A percentile compares a stretch with the other conserved stretches of the same genome.
Evolutionary conservation across 371 early-diverging fungal species (phyloP).

Genomic region (Mortierella sp.): DNA sequence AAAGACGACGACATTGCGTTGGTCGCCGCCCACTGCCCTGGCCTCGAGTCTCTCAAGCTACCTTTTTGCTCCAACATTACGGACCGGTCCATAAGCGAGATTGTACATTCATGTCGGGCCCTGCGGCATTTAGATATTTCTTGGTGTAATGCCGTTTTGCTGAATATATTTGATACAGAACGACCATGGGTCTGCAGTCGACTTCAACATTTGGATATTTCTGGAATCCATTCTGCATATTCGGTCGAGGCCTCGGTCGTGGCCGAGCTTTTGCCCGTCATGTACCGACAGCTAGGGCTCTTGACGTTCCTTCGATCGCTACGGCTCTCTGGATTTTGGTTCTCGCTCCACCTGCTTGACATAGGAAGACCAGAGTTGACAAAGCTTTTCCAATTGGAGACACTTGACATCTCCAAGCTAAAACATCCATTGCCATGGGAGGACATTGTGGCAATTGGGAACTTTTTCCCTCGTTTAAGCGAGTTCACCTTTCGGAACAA

Average conservation of each 20-base stretch:
- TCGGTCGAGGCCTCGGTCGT: conserved; percentile 11
- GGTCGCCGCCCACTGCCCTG: conserved; percentile 28
- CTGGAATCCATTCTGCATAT: conserved; percentile 31
- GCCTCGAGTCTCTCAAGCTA: conserved; percentile 29
- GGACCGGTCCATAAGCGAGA: conserved; percentile 11
- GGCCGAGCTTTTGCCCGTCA: conserved; percentile 11
- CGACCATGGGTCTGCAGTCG: conserved; percentile 24
- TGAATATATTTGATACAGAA: conserved; percentile 20
- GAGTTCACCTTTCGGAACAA: conserved; percentile 26
- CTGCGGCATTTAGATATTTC: conserved; percentile 33
- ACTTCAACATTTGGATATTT: conserved; percentile 35
- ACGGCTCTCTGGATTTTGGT: conserved; percentile 28
- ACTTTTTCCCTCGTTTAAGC: conserved; percentile 28
- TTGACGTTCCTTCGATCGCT: conserved; percentile 22
- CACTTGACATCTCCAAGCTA: conserved; percentile 18
- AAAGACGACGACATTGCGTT: conserved; percentile 24
- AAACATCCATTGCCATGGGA: conserved; percentile 23
- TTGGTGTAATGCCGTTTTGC: conserved; percentile 29
- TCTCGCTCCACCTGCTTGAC: conserved; percentile 22
- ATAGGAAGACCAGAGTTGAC: conserved; percentile 12
- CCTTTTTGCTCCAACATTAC: conserved; percentile 41
- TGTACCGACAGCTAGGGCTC: conserved; percentile 31
- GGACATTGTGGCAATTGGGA: conserved; percentile 34
- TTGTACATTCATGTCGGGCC: conserved; percentile 20
- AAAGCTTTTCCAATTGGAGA: conserved; percentile 17